Evolutionary conservation across 2,329 filamentous ascomycete species (phyloP), one percentile per base, ranked within the genome.

Genomic region (Chalaropsis ovoidea): DNA sequence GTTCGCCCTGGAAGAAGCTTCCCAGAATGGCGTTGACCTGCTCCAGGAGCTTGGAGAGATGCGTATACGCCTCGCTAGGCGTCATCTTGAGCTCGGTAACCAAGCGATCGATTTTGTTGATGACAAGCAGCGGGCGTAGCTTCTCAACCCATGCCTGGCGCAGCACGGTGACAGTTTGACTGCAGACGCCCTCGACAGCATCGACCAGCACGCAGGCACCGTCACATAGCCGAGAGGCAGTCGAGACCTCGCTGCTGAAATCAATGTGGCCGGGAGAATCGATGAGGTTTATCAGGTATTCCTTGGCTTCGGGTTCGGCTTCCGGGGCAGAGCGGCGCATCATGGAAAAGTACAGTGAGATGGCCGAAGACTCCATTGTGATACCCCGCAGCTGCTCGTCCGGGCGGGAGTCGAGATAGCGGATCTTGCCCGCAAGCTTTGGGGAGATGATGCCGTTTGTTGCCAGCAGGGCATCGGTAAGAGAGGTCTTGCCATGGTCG

Each of bases 311-410:
- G 0, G 90, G 87, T 15, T 80, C 73, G 5, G 84, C 84, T 17
- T 90, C 86, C 1, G 87, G 86, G 1, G 83, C 79, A 45, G 84
- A 79, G 70, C 90, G 84, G 70, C 92, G 83, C 64, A 95, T 79
- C 82, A 97, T 90, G 43, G 92, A 95, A 75, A 99, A 99, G 76
- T 89, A 95, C 42, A 99, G 80, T 0, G 94, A 97, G 69, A 99
- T 99, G 68, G 94, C 94, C 5, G 93, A 97, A 0, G 94, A 97
- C 75, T 99, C 94, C 94, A 99, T 99, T n/a, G 94, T 99, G 73
- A 99, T 99, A 66, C 94, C 94, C 69, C 94, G 87, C 17, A 89
- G 83, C 77, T 99, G 94, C 75, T 99, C 94, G 76, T 99, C 94
- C 1, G 93, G 93, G 54, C 94, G 82, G 24, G 94, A 97, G 77